These are phyloP conservation scores for Acrocalymma vagum DNA, from an alignment of 2,329 filamentous ascomycete species.

Conservation along the genomic window DNA sequence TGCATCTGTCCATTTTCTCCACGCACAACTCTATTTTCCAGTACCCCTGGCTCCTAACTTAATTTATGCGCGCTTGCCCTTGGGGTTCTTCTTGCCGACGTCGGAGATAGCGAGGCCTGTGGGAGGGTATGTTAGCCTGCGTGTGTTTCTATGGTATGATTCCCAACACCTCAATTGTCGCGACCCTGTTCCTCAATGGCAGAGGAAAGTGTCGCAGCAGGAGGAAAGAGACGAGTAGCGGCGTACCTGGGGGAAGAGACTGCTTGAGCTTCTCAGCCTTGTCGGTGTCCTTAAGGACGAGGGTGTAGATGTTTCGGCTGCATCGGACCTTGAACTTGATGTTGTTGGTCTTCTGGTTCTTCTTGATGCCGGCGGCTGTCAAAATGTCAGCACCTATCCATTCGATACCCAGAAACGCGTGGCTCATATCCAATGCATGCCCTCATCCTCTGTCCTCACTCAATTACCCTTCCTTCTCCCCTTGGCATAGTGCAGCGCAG, in stretches of 20 bases:
- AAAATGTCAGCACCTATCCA: constrained; percentile 19
- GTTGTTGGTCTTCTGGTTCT: constrained; percentile 87
- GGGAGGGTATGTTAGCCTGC: constrained; percentile 17
- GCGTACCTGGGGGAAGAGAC: constrained; percentile 93
- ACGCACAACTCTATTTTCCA: constrained; percentile 13
- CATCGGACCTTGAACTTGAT: constrained; percentile 99
- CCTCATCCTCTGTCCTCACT: background rate
- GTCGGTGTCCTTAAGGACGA: constrained; percentile 97
- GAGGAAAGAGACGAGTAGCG: background rate
- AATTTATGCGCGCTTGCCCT: constrained; percentile 58
- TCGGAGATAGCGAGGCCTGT: constrained; percentile 67
- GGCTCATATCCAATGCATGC: background rate
- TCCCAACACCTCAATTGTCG: too few species aligned
- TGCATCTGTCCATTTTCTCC: constrained; percentile 14
- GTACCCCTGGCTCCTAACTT: constrained; percentile 11
- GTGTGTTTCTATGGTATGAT: too few species aligned
- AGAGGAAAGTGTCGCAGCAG: too few species aligned
- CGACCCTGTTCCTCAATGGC: too few species aligned
- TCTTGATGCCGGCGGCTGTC: constrained; percentile 70
- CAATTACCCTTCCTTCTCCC: constrained; percentile 1
- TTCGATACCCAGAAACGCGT: constrained; percentile 1
- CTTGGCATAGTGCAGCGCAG: constrained; percentile 1
- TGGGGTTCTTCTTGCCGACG: constrained; percentile 70
- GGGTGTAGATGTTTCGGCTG: constrained; percentile 94
- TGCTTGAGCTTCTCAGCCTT: constrained; percentile 99